Evolutionary conservation across 139 green algal genomes (phyloP).

Genomic region (Tetradesmus obliquus): DNA sequence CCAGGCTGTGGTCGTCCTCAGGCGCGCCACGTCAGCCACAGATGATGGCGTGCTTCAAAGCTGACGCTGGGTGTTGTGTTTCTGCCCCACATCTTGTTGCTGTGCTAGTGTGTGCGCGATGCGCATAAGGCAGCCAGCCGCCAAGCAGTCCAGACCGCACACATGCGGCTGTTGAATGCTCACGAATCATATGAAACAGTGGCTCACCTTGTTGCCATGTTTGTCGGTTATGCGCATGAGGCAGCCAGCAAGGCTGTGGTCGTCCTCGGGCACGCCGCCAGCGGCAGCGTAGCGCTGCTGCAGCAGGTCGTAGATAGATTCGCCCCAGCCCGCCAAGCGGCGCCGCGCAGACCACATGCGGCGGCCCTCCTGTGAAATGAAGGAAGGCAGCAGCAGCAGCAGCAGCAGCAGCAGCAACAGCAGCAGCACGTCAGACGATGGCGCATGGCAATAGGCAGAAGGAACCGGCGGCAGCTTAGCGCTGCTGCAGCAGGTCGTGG

Average conservation of each 20-base stretch:
- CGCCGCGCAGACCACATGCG: not conserved
- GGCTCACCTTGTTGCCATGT: not conserved
- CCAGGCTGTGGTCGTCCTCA: slow-evolving; percentile 20
- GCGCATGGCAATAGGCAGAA: too few species aligned
- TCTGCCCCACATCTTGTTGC: not conserved
- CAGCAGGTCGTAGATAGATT: slow-evolving; percentile 7
- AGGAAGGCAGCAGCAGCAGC: too few species aligned
- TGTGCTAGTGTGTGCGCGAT: not conserved
- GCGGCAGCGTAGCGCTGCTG: slow-evolving; percentile 1
- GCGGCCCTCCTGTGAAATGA: slow-evolving; percentile 14
- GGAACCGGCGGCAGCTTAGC: too few species aligned
- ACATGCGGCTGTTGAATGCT: too few species aligned
- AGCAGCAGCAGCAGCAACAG: too few species aligned
- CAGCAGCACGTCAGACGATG: too few species aligned
- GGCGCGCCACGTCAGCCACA: not conserved
- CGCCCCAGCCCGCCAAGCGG: not conserved
- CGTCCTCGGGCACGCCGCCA: not conserved
- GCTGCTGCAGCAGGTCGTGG: not conserved
- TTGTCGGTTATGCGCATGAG: slow-evolving; percentile 31
- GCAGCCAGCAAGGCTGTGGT: slow-evolving; percentile 31
- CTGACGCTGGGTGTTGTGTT: too few species aligned
- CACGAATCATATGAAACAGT: not conserved
- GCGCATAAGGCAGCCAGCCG: slow-evolving; percentile 8
- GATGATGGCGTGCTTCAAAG: too few species aligned
- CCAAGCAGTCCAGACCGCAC: too few species aligned